These are phyloP conservation scores for Perkinsus olseni DNA, from an alignment of 169 alveolate species.

Conservation along the genomic window DNA sequence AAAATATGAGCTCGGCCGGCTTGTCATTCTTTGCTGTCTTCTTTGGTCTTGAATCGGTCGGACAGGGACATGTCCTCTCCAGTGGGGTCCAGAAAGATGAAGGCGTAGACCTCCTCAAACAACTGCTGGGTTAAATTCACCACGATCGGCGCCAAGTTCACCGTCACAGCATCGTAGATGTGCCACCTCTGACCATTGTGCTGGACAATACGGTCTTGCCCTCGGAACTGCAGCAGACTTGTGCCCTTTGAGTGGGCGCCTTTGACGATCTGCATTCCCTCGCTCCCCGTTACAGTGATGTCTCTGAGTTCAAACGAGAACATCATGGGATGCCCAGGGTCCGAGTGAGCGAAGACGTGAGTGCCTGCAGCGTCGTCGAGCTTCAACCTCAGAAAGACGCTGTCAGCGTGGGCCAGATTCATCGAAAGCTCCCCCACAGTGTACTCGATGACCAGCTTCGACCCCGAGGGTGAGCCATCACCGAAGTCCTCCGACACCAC, in stretches of 20 bases:
- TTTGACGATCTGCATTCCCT: not conserved
- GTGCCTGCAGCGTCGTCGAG: not conserved
- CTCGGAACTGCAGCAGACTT: not conserved
- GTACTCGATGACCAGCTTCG: not conserved
- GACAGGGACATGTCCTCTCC: not conserved
- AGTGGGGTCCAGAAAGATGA: not conserved
- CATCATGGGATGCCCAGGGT: not conserved
- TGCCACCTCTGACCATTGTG: not conserved
- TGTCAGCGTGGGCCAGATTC: not conserved
- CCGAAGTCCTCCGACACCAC: not conserved
- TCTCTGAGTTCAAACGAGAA: not conserved
- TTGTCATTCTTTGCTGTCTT: not conserved
- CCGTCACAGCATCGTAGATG: not conserved
- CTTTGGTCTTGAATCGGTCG: not conserved
- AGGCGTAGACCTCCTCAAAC: not conserved
- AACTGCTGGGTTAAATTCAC: not conserved
- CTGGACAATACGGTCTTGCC: not conserved
- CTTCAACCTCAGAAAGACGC: not conserved
- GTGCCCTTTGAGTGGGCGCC: not conserved
- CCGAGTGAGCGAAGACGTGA: not conserved
- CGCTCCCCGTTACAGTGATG: not conserved
- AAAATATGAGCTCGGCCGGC: not conserved
- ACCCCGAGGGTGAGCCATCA: not conserved
- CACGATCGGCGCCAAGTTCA: not conserved
- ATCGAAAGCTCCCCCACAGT: not conserved